Conservation (phyloP, 805 yeast species). For the Scheffersomyces stipitis region DNA sequence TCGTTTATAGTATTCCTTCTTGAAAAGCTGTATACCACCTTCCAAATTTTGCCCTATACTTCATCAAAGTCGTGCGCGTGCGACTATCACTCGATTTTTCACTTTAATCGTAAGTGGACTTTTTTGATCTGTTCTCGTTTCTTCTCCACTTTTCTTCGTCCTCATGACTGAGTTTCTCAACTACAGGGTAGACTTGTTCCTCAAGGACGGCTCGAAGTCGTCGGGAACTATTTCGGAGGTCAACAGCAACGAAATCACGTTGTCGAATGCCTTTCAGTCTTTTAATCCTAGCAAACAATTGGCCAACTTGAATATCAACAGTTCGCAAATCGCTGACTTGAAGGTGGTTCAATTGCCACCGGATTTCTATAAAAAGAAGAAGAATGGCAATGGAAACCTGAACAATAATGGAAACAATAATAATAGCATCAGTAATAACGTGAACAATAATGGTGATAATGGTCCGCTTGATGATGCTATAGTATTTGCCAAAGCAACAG, state of each 20-base stretch:
- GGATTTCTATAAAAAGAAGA: slow-evolving; percentile 15
- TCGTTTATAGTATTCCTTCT: too few species aligned
- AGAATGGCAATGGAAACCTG: slow-evolving; percentile 14
- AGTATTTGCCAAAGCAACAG: slow-evolving; percentile 18
- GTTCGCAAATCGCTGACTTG: slow-evolving; percentile 50
- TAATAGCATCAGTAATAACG: slow-evolving; percentile 8
- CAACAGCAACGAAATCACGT: slow-evolving; percentile 24
- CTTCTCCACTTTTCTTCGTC: too few species aligned
- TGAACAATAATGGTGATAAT: slow-evolving; percentile 1
- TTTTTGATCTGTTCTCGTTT: too few species aligned
- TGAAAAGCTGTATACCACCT: too few species aligned
- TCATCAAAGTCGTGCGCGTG: too few species aligned
- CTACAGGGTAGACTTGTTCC: slow-evolving; percentile 37
- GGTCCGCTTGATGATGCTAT: slow-evolving; percentile 27
- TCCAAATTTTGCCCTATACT: too few species aligned
- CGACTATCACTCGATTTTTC: too few species aligned
- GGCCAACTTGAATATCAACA: slow-evolving; percentile 22
- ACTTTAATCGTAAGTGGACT: too few species aligned
- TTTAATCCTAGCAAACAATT: slow-evolving; percentile 8
- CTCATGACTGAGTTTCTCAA: slow-evolving; percentile 44
- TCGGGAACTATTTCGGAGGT: slow-evolving; percentile 36
- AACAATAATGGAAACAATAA: slow-evolving; percentile 11
- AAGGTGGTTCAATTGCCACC: slow-evolving; percentile 57
- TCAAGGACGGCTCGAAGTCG: slow-evolving; percentile 38
- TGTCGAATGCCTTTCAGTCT: slow-evolving; percentile 21